Conservation (phyloP, 2,329 filamentous ascomycete species). For the Colletotrichum sansevieriae region DNA sequence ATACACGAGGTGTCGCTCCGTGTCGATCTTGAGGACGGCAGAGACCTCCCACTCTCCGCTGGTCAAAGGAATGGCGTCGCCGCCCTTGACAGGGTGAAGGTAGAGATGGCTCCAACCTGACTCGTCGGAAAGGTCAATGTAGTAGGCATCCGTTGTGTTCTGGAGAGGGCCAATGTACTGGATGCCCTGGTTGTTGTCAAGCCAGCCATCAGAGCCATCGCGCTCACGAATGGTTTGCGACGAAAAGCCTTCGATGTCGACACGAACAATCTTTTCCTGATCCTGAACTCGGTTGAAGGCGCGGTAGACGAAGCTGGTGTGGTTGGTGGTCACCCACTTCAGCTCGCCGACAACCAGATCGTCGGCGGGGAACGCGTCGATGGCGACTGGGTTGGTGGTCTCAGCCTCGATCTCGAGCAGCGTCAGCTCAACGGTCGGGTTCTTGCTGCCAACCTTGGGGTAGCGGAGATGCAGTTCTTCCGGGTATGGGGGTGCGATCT, state of each 20-base stretch:
- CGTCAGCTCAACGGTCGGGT: constrained; percentile 73
- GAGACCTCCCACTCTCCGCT: constrained; percentile 75
- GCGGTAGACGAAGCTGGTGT: constrained; percentile 73
- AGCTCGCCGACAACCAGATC: constrained; percentile 77
- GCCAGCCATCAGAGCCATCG: constrained; percentile 71
- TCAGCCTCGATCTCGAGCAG: constrained; percentile 66
- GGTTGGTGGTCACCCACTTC: constrained; percentile 73
- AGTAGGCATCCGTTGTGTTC: constrained; percentile 60
- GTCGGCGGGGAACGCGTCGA: constrained; percentile 70
- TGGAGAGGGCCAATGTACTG: constrained; percentile 64
- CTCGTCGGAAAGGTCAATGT: constrained; percentile 75
- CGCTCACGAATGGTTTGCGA: constrained; percentile 66
- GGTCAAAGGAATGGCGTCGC: constrained; percentile 69
- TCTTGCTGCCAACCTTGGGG: constrained; percentile 76
- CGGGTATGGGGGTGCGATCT: constrained; percentile 72
- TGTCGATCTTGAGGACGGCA: constrained; percentile 71
- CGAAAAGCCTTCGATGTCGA: constrained; percentile 63
- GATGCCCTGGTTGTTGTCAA: constrained; percentile 71
- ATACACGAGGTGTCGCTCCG: constrained; percentile 68
- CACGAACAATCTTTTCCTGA: constrained; percentile 70
- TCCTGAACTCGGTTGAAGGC: constrained; percentile 79
- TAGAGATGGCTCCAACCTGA: constrained; percentile 77
- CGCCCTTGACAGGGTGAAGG: constrained; percentile 69
- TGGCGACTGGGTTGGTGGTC: constrained; percentile 59
- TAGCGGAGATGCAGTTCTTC: constrained; percentile 73